These are phyloP conservation scores for Kregervanrija delftensis DNA, from an alignment of 805 yeast genomes.

Conservation along the genomic window DNA sequence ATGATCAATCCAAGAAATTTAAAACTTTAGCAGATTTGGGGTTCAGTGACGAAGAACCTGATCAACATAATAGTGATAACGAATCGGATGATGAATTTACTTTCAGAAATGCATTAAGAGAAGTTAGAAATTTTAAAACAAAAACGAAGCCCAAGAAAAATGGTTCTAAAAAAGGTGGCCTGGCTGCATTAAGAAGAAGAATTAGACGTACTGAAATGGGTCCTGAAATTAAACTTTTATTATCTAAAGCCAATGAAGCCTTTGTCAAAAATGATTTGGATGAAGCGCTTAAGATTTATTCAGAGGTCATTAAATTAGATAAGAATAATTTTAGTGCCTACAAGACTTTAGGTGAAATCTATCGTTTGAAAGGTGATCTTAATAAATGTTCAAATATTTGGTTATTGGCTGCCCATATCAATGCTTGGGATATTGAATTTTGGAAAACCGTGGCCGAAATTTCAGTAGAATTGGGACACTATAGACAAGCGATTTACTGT, in stretches of 20 bases:
- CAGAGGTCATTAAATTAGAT: constrained; percentile 70
- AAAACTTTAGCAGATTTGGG: constrained; percentile 21
- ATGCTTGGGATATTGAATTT: constrained; percentile 66
- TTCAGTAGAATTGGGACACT: constrained; percentile 57
- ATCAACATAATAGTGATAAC: constrained; percentile 23
- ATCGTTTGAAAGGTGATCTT: constrained; percentile 55
- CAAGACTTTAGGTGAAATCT: constrained; percentile 81
- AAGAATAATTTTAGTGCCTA: constrained; percentile 78
- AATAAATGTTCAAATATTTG: constrained; percentile 74
- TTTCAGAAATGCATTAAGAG: constrained; percentile 59
- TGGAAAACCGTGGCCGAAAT: constrained; percentile 74
- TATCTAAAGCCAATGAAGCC: constrained; percentile 74
- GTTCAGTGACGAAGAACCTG: constrained; percentile 26
- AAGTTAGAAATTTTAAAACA: constrained; percentile 56
- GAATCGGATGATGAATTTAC: constrained; percentile 37
- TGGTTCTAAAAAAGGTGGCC: constrained; percentile 28
- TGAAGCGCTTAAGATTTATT: constrained; percentile 51
- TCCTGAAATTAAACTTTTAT: constrained; percentile 62
- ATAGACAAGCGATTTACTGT: constrained; percentile 73
- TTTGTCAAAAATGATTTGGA: constrained; percentile 60
- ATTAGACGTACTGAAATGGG: constrained; percentile 42
- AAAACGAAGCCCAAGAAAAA: constrained; percentile 22
- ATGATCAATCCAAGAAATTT: constrained; percentile 11
- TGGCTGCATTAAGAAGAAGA: constrained; percentile 31
- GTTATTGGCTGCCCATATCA: constrained; percentile 75